Evolutionary conservation across 768 basidiomycete genomes (phyloP).

Genomic region (Sarcomyxa edulis): DNA sequence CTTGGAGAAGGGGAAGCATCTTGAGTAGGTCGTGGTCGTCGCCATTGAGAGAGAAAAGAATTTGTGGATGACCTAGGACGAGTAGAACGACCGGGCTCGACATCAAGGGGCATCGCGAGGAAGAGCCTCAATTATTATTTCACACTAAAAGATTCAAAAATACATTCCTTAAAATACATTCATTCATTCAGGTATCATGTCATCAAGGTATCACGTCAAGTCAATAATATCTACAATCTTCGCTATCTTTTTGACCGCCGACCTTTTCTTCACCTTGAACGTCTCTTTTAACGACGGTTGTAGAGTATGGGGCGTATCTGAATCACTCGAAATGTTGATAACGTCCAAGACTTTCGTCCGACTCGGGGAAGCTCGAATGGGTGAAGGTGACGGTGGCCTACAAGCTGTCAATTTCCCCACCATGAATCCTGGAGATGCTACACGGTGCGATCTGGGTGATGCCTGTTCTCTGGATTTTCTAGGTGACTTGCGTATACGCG

Average conservation of each 20-base stretch:
- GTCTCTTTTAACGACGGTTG: constrained; percentile 2
- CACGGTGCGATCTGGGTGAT: constrained; percentile 9
- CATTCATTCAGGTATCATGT: no score
- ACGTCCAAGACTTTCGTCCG: constrained; percentile 7
- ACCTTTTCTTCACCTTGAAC: neutral
- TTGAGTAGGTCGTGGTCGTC: constrained; percentile 20
- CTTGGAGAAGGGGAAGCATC: constrained; percentile 16
- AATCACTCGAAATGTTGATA: constrained; percentile 36
- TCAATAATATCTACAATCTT: constrained; percentile 4
- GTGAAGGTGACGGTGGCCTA: constrained; percentile 4
- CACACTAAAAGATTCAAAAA: no score
- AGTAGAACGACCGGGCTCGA: constrained; percentile 6
- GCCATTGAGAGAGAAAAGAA: constrained; percentile 36
- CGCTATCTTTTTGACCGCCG: constrained; percentile 1
- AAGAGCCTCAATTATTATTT: no score
- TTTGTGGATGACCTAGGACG: constrained; percentile 39
- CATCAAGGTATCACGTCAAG: constrained; percentile 8
- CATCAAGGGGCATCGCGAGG: constrained; percentile 4
- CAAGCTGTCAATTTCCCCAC: neutral
- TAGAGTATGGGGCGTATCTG: constrained; percentile 15
- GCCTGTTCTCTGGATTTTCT: constrained; percentile 12
- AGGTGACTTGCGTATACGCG: constrained; percentile 12
- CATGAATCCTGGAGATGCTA: neutral
- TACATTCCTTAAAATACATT: no score
- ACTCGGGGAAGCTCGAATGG: neutral